Conservation (phyloP, 805 yeast species). For the Candida ipomoeae region DNA sequence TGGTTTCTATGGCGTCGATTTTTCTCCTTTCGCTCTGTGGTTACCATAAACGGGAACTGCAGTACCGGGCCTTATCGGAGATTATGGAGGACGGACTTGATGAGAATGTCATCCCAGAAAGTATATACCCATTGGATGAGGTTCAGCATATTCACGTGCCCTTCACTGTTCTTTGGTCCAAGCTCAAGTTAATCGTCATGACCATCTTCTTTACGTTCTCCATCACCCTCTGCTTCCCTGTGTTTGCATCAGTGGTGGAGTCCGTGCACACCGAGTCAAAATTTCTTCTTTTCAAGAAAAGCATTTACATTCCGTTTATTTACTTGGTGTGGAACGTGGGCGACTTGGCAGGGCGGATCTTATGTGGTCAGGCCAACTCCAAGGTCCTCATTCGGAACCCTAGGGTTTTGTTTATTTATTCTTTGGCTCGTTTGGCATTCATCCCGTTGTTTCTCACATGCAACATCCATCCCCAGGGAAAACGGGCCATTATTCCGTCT, state of each 20-base stretch:
- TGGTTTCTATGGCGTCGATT: slow-evolving; percentile 42
- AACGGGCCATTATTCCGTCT: slow-evolving; percentile 41
- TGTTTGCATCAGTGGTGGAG: slow-evolving; percentile 72
- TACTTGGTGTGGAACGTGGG: slow-evolving; percentile 88
- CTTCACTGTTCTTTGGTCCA: slow-evolving; percentile 54
- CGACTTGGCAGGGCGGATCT: slow-evolving; percentile 72
- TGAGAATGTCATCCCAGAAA: not conserved
- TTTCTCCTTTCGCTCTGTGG: slow-evolving; percentile 34
- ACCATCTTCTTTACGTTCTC: slow-evolving; percentile 73
- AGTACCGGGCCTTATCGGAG: slow-evolving; percentile 18
- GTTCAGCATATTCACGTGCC: slow-evolving; percentile 46
- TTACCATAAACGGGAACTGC: slow-evolving; percentile 21
- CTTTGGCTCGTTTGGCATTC: slow-evolving; percentile 53
- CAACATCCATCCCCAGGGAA: slow-evolving; percentile 44
- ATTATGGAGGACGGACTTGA: slow-evolving; percentile 9
- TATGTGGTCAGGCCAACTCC: slow-evolving; percentile 46
- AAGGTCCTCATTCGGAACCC: slow-evolving; percentile 38
- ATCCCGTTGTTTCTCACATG: slow-evolving; percentile 72
- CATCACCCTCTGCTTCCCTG: slow-evolving; percentile 78
- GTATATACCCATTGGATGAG: slow-evolving; percentile 4
- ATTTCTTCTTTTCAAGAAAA: slow-evolving; percentile 41
- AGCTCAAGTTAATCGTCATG: slow-evolving; percentile 58
- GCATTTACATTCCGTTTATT: slow-evolving; percentile 63
- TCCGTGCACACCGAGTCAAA: slow-evolving; percentile 37
- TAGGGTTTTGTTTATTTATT: slow-evolving; percentile 45